Evolutionary conservation across 2,329 filamentous ascomycete species (phyloP).

Genomic region (Cytospora paraplurivora): DNA sequence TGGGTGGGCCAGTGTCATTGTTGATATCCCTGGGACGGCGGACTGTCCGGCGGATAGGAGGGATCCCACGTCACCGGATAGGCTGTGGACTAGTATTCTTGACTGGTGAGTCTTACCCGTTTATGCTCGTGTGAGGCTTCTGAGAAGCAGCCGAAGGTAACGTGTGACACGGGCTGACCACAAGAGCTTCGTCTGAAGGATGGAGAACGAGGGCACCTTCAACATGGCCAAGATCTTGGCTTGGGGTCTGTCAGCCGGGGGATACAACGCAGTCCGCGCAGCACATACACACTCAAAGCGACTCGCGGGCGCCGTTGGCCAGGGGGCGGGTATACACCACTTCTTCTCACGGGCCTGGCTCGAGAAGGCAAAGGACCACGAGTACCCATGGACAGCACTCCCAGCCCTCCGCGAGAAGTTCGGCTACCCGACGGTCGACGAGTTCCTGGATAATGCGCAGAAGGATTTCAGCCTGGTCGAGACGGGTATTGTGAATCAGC

Average conservation of each 20-base stretch:
- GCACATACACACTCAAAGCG: slow-evolving; percentile 64
- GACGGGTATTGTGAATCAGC: slow-evolving; percentile 57
- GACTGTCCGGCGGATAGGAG: slow-evolving; percentile 66
- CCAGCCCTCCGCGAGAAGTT: slow-evolving; percentile 63
- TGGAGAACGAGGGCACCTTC: slow-evolving; percentile 51
- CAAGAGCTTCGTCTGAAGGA: slow-evolving; percentile 23
- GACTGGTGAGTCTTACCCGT: slow-evolving; percentile 46
- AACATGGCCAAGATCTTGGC: slow-evolving; percentile 58
- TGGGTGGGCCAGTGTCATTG: slow-evolving; percentile 64
- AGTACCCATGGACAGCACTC: slow-evolving; percentile 62
- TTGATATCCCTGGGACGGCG: slow-evolving; percentile 68
- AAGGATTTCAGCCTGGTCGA: slow-evolving; percentile 65
- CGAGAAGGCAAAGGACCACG: slow-evolving; percentile 62
- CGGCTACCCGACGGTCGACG: slow-evolving; percentile 58
- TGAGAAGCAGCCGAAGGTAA: slow-evolving; percentile 8
- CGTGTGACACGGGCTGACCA: neutral
- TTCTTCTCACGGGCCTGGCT: slow-evolving; percentile 64
- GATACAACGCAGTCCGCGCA: slow-evolving; percentile 69
- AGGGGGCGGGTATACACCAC: slow-evolving; percentile 64
- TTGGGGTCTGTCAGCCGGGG: slow-evolving; percentile 68
- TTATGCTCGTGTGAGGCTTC: slow-evolving; percentile 43
- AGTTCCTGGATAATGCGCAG: slow-evolving; percentile 56
- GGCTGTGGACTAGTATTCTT: slow-evolving; percentile 64
- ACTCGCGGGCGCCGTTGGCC: slow-evolving; percentile 60
- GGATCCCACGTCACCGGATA: slow-evolving; percentile 61